These are phyloP conservation scores for Scheffersomyces spartinae DNA, from an alignment of 805 yeast species.

Conservation along the genomic window DNA sequence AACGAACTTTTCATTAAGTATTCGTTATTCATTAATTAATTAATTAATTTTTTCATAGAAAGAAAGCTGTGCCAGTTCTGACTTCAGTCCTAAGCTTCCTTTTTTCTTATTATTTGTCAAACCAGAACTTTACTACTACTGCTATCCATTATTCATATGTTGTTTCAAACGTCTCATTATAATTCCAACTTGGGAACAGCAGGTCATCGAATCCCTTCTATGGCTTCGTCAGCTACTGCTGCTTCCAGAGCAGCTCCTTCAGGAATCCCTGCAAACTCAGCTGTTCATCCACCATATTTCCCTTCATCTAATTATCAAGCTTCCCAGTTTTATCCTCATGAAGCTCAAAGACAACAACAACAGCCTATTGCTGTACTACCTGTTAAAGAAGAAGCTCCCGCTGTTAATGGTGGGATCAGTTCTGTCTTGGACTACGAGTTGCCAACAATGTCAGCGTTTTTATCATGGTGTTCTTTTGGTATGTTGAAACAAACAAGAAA, in stretches of 20 bases:
- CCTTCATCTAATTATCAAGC: constrained; percentile 3
- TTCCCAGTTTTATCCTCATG: constrained; percentile 1
- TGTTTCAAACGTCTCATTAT: constrained; percentile 7
- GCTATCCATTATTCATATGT: constrained; percentile 2
- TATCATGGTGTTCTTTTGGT: constrained; percentile 63
- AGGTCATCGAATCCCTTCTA: too few species aligned
- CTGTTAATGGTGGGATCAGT: constrained; percentile 61
- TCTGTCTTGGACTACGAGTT: constrained; percentile 73
- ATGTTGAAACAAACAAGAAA: constrained; percentile 40
- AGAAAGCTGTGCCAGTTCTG: too few species aligned
- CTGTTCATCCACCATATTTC: constrained; percentile 6
- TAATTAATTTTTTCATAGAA: constrained; percentile 3
- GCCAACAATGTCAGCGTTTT: constrained; percentile 65
- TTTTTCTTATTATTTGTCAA: constrained; percentile 1
- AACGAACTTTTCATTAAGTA: constrained; percentile 32
- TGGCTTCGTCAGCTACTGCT: too few species aligned
- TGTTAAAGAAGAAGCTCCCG: constrained; percentile 4
- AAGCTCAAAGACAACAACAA: constrained; percentile 3
- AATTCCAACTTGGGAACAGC: constrained; percentile 20
- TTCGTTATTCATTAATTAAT: constrained; percentile 10
- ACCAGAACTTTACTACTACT: neutral
- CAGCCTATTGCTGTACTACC: constrained; percentile 4
- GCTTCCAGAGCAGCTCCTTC: constrained; percentile 17
- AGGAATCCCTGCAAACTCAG: constrained; percentile 5
- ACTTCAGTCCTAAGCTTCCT: constrained; percentile 1